phyloP scores from a whole-genome alignment of 1,284 basidiomycete genomes.

The Sanguinoderma infundibulare region DNA sequence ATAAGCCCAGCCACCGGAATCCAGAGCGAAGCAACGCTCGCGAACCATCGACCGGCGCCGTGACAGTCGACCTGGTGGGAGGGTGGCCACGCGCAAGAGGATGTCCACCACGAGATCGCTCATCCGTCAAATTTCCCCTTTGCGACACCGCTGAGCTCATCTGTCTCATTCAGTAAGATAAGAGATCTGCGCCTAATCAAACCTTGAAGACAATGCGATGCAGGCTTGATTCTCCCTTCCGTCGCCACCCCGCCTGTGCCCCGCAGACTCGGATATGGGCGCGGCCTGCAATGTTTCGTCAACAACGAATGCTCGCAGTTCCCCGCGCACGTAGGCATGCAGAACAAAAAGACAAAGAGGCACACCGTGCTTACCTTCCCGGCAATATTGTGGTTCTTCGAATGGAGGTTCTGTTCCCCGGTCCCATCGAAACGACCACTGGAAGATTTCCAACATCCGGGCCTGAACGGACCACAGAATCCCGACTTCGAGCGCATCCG shows the following conservation, averaged over 20 bases:
- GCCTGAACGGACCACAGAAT: too few species aligned
- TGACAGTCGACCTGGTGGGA: not conserved
- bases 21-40: not conserved
- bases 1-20: not conserved
- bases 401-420: too few species aligned
- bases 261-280: too few species aligned
- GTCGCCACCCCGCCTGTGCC: too few species aligned
- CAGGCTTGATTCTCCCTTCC: not conserved
- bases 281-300: not conserved
- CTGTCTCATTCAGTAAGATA: not conserved
- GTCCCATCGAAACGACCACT: too few species aligned
- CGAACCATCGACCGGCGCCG: not conserved
- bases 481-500: too few species aligned
- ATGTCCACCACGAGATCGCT: not conserved
- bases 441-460: too few species aligned
- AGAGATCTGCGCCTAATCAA: not conserved
- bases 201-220: not conserved
- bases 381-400: too few species aligned
- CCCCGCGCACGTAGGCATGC: too few species aligned
- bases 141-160: not conserved
- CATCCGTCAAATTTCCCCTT: not conserved
- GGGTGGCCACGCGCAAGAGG: not conserved
- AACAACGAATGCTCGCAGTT: too few species aligned
- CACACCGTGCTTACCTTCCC: too few species aligned
- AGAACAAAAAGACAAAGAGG: too few species aligned